Percentiles rank a stretch among this genome's conserved stretches.
Conservation (phyloP, 805 yeast species). For the Candida broadrunensis region DNA sequence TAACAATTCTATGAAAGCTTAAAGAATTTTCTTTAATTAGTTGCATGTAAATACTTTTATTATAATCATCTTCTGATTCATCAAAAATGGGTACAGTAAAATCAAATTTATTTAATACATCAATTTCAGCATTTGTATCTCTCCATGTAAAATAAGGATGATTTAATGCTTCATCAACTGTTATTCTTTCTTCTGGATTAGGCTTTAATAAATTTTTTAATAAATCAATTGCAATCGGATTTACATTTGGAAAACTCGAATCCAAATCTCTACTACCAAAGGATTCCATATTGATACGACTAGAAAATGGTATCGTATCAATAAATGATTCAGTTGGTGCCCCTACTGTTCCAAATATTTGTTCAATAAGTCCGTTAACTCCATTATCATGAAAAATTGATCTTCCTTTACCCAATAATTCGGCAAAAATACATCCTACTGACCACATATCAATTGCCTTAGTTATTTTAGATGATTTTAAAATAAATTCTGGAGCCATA, state of each 20-base stretch:
- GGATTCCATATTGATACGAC: too few species aligned
- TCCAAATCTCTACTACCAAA: neutral
- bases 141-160: neutral
- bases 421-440: conserved; percentile 94
- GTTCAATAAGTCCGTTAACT: neutral
- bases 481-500: conserved; percentile 95
- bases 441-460: conserved; percentile 97
- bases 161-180: neutral
- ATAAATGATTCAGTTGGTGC: neutral
- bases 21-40: too few species aligned
- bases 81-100: neutral
- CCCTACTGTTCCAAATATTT: neutral
- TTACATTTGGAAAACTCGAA: neutral
- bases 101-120: neutral
- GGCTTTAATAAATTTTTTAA: neutral
- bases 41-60: too few species aligned
- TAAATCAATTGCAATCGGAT: neutral
- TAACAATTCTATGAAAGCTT: too few species aligned
- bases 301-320: neutral
- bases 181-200: neutral
- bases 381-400: neutral
- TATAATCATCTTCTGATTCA: conserved; percentile 32
- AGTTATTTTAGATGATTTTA: conserved; percentile 87
- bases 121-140: too few species aligned
- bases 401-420: conserved; percentile 69